phyloP scores from a whole-genome alignment of 2,329 filamentous ascomycete genomes.

The Fusarium sp. region DNA sequence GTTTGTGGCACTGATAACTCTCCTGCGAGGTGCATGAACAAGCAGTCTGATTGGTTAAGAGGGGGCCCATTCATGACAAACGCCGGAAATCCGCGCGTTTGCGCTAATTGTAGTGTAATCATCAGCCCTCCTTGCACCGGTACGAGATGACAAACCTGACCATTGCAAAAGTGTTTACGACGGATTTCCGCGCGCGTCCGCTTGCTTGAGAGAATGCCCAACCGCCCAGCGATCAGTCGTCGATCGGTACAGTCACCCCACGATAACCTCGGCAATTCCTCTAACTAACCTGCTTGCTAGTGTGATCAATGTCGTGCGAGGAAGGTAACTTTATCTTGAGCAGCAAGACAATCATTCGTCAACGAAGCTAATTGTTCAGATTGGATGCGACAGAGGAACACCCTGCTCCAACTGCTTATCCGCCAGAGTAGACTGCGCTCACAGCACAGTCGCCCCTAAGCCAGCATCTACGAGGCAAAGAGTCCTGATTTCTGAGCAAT shows the following conservation, averaged over 20 bases:
- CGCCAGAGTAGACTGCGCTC: slow-evolving; percentile 51
- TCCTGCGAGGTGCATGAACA: too few relatives aligned
- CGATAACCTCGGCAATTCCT: rapidly evolving
- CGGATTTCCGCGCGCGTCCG: slow-evolving; percentile 42
- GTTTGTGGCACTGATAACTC: too few relatives aligned
- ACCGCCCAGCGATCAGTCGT: slow-evolving; percentile 27
- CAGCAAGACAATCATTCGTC: neutral
- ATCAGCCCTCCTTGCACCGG: neutral
- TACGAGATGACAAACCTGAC: neutral
- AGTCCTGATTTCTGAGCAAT: slow-evolving; percentile 54
- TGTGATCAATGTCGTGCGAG: slow-evolving; percentile 45
- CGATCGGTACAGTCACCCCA: slow-evolving; percentile 30
- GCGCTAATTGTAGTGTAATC: slow-evolving; percentile 3
- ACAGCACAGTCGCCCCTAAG: slow-evolving; percentile 48
- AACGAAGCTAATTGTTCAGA: neutral
- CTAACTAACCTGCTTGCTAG: slow-evolving; percentile 15
- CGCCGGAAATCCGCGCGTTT: slow-evolving; percentile 17
- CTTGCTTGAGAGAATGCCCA: neutral
- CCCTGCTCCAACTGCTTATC: slow-evolving; percentile 52
- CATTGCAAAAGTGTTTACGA: neutral
- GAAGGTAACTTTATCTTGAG: slow-evolving; percentile 17
- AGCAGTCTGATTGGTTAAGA: neutral
- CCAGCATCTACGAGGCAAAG: slow-evolving; percentile 49
- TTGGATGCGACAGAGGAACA: slow-evolving; percentile 38
- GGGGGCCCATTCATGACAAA: neutral